Percentiles rank a stretch among this genome's conserved stretches.
Evolutionary conservation across 2,329 filamentous ascomycete genomes (phyloP).

Genomic region (Exserohilum rostratum): DNA sequence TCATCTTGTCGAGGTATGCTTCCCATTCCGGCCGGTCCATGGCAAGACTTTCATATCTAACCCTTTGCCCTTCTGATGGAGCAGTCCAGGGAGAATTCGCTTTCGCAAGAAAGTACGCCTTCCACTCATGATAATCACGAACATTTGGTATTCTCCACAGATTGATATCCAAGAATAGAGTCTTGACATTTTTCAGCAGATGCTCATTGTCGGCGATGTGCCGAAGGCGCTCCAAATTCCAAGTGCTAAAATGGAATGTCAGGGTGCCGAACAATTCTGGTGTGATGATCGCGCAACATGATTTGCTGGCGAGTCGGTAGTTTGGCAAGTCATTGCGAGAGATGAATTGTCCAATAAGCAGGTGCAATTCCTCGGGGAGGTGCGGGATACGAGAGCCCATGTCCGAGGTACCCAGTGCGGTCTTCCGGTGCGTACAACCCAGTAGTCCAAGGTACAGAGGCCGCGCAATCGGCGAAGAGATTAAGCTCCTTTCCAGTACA

Average conservation of each 20-base stretch:
- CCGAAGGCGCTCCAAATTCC: slow-evolving; percentile 14
- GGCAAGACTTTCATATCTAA: slow-evolving; percentile 3
- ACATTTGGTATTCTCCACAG: slow-evolving; percentile 12
- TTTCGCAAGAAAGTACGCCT: slow-evolving; percentile 1
- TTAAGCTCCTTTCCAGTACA: no score
- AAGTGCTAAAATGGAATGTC: slow-evolving; percentile 12
- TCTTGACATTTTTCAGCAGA: slow-evolving; percentile 12
- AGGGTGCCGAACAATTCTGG: slow-evolving; percentile 17
- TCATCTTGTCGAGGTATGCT: slow-evolving; percentile 6
- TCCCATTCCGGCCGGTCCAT: slow-evolving; percentile 9
- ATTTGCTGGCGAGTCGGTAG: slow-evolving; percentile 19
- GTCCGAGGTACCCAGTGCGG: neutral
- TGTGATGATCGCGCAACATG: slow-evolving; percentile 5
- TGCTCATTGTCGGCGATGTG: slow-evolving; percentile 5
- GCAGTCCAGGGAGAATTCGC: neutral
- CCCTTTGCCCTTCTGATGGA: neutral
- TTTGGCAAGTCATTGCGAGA: slow-evolving; percentile 10
- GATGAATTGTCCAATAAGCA: slow-evolving; percentile 14
- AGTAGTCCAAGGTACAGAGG: neutral
- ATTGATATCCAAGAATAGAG: slow-evolving; percentile 20
- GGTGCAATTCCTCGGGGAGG: slow-evolving; percentile 21
- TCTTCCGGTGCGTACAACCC: neutral
- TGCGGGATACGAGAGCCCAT: slow-evolving; percentile 3
- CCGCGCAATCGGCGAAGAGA: no score
- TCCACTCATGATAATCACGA: slow-evolving; percentile 16